These are phyloP conservation scores for Carallia pectinifolia DNA, from an alignment of 345 rosid genomes.

Conservation along the genomic window DNA sequence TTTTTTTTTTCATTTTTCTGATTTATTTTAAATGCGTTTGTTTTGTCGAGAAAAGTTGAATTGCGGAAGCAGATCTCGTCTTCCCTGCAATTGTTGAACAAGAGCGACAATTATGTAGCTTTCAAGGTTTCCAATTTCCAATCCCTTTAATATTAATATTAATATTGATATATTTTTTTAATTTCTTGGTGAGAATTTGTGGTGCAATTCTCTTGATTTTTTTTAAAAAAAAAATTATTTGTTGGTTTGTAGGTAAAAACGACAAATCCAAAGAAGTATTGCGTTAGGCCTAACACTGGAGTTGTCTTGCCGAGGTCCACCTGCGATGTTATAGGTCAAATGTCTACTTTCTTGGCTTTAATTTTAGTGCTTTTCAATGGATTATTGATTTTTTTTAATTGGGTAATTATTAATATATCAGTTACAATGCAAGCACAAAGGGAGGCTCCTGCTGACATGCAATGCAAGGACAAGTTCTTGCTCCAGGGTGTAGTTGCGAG, in stretches of 20 bases:
- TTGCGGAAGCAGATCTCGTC: conserved; percentile 79
- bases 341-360: conserved; percentile 2
- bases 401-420: conserved; percentile 19
- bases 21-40: too few relatives aligned
- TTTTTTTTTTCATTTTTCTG: not conserved
- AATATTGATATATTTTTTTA: not conserved
- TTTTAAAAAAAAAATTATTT: too few relatives aligned
- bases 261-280: conserved; percentile 86
- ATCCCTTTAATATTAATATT: not conserved
- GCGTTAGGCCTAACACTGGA: conserved; percentile 81
- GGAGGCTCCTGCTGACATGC: conserved; percentile 74
- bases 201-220: too few relatives aligned
- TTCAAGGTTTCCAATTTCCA: conserved; percentile 51
- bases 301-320: conserved; percentile 72
- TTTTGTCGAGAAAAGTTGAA: conserved; percentile 42
- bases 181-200: too few relatives aligned
- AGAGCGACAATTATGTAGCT: conserved; percentile 63
- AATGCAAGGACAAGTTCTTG: conserved; percentile 84
- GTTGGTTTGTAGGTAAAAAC: conserved; percentile 56
- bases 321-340: conserved; percentile 64
- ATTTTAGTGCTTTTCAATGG: not conserved
- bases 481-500: conserved; percentile 63
- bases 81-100: conserved; percentile 62
- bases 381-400: not conserved
- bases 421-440: conserved; percentile 97